phyloP scores from a whole-genome alignment of 2,329 filamentous ascomycete genomes.

The Claviceps sp. region DNA sequence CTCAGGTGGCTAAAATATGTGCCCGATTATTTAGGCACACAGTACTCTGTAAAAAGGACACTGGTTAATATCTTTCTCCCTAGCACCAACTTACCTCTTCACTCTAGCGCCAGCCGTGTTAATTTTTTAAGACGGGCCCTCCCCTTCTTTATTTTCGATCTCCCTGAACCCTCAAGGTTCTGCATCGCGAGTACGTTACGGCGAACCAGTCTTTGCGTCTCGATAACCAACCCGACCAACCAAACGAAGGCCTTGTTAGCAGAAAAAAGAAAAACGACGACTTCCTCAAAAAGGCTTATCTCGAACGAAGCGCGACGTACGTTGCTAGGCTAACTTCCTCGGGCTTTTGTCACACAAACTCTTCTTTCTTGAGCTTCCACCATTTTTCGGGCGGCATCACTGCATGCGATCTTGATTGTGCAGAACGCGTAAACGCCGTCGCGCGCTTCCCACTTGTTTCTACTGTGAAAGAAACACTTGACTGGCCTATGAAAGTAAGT shows the following conservation, averaged over 20 bases:
- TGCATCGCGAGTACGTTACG: not conserved
- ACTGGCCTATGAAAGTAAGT: no score
- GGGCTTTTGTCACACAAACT: not conserved
- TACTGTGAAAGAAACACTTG: not conserved
- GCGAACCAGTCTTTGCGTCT: not conserved
- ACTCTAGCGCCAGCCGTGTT: not conserved
- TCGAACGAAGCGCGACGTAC: not conserved
- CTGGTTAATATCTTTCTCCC: not conserved
- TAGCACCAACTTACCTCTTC: not conserved
- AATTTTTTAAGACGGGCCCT: not conserved
- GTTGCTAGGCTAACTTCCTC: not conserved
- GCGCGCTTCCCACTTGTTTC: not conserved
- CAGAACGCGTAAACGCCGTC: not conserved
- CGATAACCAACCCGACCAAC: not conserved
- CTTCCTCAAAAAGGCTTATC: not conserved
- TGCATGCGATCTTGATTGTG: not conserved
- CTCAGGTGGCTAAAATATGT: not conserved
- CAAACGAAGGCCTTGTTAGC: not conserved
- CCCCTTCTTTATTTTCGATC: not conserved
- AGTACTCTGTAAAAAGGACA: not conserved
- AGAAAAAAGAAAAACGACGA: not conserved
- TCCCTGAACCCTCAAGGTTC: not conserved
- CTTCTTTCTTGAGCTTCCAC: not conserved
- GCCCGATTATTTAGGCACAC: slow-evolving; percentile 1
- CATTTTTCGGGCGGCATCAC: not conserved